Evolutionary conservation across 108 stramenopile species (phyloP), one percentile per base, ranked within the genome.

Genomic region (Cylindrotheca closterium): DNA sequence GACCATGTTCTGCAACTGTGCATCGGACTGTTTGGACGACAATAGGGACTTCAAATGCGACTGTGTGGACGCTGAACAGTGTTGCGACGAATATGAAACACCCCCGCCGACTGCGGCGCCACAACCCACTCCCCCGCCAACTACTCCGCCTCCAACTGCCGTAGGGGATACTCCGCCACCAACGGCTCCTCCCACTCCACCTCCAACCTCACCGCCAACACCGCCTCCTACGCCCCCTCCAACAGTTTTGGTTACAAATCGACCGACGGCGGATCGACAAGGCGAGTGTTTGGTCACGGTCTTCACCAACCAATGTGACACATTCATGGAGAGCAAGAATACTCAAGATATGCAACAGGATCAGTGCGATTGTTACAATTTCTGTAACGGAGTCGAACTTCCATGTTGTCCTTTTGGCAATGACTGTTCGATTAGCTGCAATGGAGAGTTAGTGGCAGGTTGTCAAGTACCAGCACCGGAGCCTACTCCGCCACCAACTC

Each of bases 31-130:
- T 21, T 5, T 23, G 12, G n/a, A 22, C 19, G 51, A 51, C 7
- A 5, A 51, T 51, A 5, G 12, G 4, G 18, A 17, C 26, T 5
- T 12, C 10, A 10, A 15, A 7, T 42, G 37, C 15, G 37, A 42
- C 7, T 42, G 10, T 10, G 37, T 42, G 37, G 37, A 42, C 10
- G n/a, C n/a, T n/a, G n/a, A n/a, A n/a, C n/a, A 59, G 18, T 47
- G 49, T 30, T 49, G 49, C 19, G 31, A 47, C 30, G 17, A 48
- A 21, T 34, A 32, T 17, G 33, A 31, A 19, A 51, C 65, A 24
- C n/a, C 37, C 3, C n/a, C 18, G 17, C 65, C 65, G 7, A 66
- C 55, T 34, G 8, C 25, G 12, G 15, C 24, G 7, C 60, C 60
- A 10, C 22, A 10, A 51, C 60, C 60, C 18, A 48, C 42, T 15